Evolutionary conservation across 2,329 filamentous ascomycete genomes (phyloP).

Genomic region (Fonsecaea pedrosoi): DNA sequence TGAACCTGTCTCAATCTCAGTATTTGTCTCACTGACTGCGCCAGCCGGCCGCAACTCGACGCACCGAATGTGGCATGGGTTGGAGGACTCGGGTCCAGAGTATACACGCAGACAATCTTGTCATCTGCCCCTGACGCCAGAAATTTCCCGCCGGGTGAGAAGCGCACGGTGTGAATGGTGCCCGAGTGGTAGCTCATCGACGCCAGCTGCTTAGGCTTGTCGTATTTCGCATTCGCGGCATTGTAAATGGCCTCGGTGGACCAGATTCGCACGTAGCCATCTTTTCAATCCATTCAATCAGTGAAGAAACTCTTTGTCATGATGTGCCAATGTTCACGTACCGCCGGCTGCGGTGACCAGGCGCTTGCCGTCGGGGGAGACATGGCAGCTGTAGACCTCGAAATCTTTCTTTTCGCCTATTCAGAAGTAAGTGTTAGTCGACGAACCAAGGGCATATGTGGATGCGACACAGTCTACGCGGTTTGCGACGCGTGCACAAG

Average conservation of each 20-base stretch:
- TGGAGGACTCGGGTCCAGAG: slow-evolving; percentile 81
- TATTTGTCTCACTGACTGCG: slow-evolving; percentile 14
- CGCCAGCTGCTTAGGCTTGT: slow-evolving; percentile 86
- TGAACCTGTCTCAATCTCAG: slow-evolving; percentile 60
- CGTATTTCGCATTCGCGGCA: slow-evolving; percentile 73
- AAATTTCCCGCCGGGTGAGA: slow-evolving; percentile 93
- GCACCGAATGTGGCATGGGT: slow-evolving; percentile 80
- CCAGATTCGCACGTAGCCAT: slow-evolving; percentile 97
- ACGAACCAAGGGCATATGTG: not conserved
- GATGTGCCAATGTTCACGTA: slow-evolving; percentile 51
- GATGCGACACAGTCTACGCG: slow-evolving; percentile 34
- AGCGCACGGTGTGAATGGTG: slow-evolving; percentile 95
- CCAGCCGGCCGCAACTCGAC: slow-evolving; percentile 38
- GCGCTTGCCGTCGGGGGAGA: slow-evolving; percentile 90
- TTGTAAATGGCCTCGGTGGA: slow-evolving; percentile 92
- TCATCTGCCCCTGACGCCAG: slow-evolving; percentile 97
- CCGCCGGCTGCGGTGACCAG: slow-evolving; percentile 93
- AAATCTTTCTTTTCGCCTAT: slow-evolving; percentile 95
- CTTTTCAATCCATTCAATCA: slow-evolving; percentile 53
- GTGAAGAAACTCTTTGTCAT: not conserved
- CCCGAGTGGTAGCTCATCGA: slow-evolving; percentile 98
- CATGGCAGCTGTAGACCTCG: slow-evolving; percentile 97
- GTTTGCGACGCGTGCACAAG: slow-evolving; percentile 32
- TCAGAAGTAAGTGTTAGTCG: slow-evolving; percentile 32
- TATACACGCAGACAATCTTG: slow-evolving; percentile 98